Base-by-base conservation (phyloP, 2,329 filamentous ascomycete species). In the Macrophomina pseudophaseolina region DNA sequence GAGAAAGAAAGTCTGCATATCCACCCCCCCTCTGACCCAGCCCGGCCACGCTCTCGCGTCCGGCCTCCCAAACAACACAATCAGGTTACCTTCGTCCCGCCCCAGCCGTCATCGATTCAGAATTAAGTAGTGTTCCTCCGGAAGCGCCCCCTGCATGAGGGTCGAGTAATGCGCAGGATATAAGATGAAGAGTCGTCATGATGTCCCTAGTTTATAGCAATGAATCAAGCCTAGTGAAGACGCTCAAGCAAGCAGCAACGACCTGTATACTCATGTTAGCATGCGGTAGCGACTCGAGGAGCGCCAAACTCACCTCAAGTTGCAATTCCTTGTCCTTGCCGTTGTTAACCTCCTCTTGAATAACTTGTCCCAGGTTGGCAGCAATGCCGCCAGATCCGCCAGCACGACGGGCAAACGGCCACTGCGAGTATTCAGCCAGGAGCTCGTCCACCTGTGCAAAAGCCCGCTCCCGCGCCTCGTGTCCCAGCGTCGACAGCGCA, bases 371-470 rank as follows among this genome's bases (percentile, higher is more conserved):
- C 76, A 99, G 80, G 77, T 99, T 99, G 71, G 94, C 93, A 56
- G 93, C 95, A 65, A 98, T 93, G 38, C 93, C 93, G 70, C 93
- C 88, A 40, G 88, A 88, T 33, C 92, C 91, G 49, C 87, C 88
- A 4, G 86, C 76, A 80, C 94, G 91, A 81, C 90, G 91, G 64
- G 90, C 93, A 82, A 99, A 99, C 0, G 95, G 95, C 90, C 91
- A 99, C 82, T 98, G 95, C 74, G 93, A 97, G 81, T 97, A 99
- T 78, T 98, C 94, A 49, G 93, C 93, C 67, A 99, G 84, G 70
- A 99, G 82, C 81, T 98, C 95, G 79, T 99, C 95, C 18, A 97
- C 97, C 83, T 98, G 94, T 48, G 93, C 93, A 80, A 98, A 99
- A 4, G 95, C 94, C 71, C 94, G 86, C 81, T 99, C 95, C 72